phyloP scores from a whole-genome alignment of 495 filamentous ascomycete species.

The Aspergillus funiculosus region DNA sequence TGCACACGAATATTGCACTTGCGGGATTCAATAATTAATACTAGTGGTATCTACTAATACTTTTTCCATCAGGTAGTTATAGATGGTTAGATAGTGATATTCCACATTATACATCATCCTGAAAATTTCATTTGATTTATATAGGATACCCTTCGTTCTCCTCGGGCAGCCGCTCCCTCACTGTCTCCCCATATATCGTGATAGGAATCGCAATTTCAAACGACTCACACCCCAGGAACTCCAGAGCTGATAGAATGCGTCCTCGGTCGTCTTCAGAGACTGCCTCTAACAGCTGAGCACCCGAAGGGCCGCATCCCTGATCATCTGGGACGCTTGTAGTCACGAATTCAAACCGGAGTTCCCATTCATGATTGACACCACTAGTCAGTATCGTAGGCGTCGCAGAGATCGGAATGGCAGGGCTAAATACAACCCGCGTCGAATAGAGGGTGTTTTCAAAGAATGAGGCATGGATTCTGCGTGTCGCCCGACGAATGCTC shows the following conservation, averaged over 20 bases:
- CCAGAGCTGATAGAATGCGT: constrained; percentile 61
- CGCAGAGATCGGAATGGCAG: constrained; percentile 70
- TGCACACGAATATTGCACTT: no score
- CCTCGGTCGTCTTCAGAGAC: constrained; percentile 70
- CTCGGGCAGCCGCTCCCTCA: constrained; percentile 38
- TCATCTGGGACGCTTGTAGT: constrained; percentile 46
- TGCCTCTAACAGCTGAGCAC: constrained; percentile 42
- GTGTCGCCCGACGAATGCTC: constrained; percentile 78
- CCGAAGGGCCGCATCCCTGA: constrained; percentile 29
- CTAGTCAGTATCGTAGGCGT: constrained; percentile 88
- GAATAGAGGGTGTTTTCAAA: constrained; percentile 79
- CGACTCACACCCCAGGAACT: constrained; percentile 74
- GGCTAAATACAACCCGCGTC: constrained; percentile 68
- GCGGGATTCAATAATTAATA: no score
- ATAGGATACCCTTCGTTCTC: constrained; percentile 46
- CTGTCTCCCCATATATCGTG: constrained; percentile 70
- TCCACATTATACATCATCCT: background rate
- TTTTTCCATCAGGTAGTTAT: no score
- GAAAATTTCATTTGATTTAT: no score
- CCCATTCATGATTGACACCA: constrained; percentile 80
- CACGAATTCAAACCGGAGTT: constrained; percentile 82
- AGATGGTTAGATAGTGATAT: no score
- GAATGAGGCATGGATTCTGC: constrained; percentile 66
- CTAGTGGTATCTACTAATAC: constrained; percentile 5
- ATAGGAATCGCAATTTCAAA: constrained; percentile 86